A percentile compares a stretch with the other conserved stretches of the same genome.
phyloP scores from a whole-genome alignment of 192 early-diverging fungal species.

The Coemansia sp. region DNA sequence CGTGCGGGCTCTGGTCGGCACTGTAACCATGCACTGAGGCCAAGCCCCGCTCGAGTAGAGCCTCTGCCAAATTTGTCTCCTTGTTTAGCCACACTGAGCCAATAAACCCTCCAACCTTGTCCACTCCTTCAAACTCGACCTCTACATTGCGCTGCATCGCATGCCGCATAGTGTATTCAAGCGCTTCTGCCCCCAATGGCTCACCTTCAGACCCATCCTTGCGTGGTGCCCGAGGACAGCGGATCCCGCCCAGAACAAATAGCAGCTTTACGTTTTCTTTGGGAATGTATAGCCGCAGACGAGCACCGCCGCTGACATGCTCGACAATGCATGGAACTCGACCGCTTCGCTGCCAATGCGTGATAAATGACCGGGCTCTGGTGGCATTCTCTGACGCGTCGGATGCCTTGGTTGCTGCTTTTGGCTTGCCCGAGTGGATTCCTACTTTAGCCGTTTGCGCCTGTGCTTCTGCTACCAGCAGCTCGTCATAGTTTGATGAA shows the following conservation, averaged over 20 bases:
- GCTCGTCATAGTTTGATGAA: conserved; percentile 79
- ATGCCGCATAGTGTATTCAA: conserved; percentile 61
- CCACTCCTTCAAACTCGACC: conserved; percentile 79
- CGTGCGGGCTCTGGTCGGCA: conserved; percentile 76
- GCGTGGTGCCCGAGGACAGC: conserved; percentile 77
- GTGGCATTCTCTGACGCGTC: conserved; percentile 82
- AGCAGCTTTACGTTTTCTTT: conserved; percentile 81
- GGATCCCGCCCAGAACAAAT: conserved; percentile 81
- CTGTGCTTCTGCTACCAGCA: conserved; percentile 73
- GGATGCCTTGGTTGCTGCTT: conserved; percentile 65
- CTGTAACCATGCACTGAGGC: conserved; percentile 82
- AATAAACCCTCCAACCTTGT: conserved; percentile 92
- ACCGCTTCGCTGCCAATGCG: conserved; percentile 78
- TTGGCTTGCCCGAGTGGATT: conserved; percentile 81
- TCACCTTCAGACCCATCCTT: conserved; percentile 66
- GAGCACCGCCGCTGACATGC: conserved; percentile 75
- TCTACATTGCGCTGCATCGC: conserved; percentile 92
- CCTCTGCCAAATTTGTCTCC: conserved; percentile 68
- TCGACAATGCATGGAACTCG: conserved; percentile 83
- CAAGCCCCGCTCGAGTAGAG: conserved; percentile 74
- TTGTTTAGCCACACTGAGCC: conserved; percentile 75
- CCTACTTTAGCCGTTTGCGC: conserved; percentile 72
- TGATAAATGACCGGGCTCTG: conserved; percentile 83
- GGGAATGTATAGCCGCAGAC: conserved; percentile 81
- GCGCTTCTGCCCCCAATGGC: conserved; percentile 82